A percentile compares a stretch with the other conserved stretches of the same genome.
Evolutionary conservation across 108 stramenopile species (phyloP).

Genomic region (Asterionellopsis glacialis): DNA sequence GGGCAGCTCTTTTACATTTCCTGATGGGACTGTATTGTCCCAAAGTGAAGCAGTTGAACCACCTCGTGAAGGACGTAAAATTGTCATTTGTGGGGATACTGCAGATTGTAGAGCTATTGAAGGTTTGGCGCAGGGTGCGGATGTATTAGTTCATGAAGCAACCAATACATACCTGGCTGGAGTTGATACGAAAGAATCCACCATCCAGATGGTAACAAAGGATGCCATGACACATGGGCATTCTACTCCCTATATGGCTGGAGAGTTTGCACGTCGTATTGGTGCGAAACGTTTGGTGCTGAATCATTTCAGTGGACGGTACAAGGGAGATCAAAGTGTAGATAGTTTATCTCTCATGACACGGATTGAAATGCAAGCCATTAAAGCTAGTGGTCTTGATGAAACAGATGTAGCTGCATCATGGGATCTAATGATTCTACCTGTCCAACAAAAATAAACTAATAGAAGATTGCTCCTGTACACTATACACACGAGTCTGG

Average conservation of each 20-base stretch:
- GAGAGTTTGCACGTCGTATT: slow-evolving; percentile 60
- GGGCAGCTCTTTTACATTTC: slow-evolving; percentile 79
- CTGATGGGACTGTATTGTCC: slow-evolving; percentile 82
- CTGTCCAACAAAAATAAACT: slow-evolving; percentile 41
- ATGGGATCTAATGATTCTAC: slow-evolving; percentile 85
- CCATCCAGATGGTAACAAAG: slow-evolving; percentile 38
- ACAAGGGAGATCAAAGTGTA: slow-evolving; percentile 72
- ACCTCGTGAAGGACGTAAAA: slow-evolving; percentile 79
- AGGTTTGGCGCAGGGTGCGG: slow-evolving; percentile 61
- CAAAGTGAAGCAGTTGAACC: slow-evolving; percentile 83
- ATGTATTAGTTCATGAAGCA: slow-evolving; percentile 89
- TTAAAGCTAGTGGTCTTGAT: slow-evolving; percentile 56
- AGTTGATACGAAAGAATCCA: slow-evolving; percentile 57
- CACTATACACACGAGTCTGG: too few relatives aligned
- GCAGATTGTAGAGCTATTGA: slow-evolving; percentile 56
- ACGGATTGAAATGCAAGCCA: slow-evolving; percentile 76
- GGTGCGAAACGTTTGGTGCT: slow-evolving; percentile 70
- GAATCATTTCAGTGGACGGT: slow-evolving; percentile 82
- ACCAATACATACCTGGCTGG: slow-evolving; percentile 78
- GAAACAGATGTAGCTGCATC: slow-evolving; percentile 67
- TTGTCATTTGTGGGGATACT: slow-evolving; percentile 94
- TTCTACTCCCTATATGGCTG: slow-evolving; percentile 83
- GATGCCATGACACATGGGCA: slow-evolving; percentile 84
- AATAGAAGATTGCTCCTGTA: too few relatives aligned
- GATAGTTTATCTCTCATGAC: slow-evolving; percentile 81